Conservation (phyloP, 2,329 filamentous ascomycete genomes). For the Escovopsis sp. region DNA sequence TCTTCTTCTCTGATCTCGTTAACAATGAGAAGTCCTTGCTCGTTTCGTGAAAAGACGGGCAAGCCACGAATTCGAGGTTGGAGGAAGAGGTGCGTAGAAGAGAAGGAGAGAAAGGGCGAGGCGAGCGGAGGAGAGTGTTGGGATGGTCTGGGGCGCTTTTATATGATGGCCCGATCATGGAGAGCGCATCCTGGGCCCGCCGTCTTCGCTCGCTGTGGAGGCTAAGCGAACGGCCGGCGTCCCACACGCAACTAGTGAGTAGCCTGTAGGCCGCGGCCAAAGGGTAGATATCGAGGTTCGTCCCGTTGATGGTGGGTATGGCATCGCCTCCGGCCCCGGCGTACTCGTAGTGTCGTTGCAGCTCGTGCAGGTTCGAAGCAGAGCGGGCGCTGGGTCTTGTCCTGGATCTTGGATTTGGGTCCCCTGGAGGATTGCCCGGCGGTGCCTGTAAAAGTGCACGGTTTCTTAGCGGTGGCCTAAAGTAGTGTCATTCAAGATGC, state of each 20-base stretch:
- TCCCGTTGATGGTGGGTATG: background rate
- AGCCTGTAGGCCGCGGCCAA: background rate
- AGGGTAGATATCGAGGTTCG: background rate
- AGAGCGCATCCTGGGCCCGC: conserved; percentile 2
- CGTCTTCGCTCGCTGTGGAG: conserved; percentile 1
- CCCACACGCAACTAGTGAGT: background rate
- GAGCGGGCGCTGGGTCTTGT: too few species aligned
- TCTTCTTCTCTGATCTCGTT: conserved; percentile 3
- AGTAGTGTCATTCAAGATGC: too few species aligned
- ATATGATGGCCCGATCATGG: conserved; percentile 6
- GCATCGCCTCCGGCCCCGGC: too few species aligned
- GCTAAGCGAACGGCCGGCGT: background rate
- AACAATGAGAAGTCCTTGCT: conserved; percentile 4
- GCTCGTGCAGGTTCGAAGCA: too few species aligned
- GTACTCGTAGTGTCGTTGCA: too few species aligned
- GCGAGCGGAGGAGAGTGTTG: conserved; percentile 7
- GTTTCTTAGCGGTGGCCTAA: too few species aligned
- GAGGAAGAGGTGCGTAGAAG: conserved; percentile 10
- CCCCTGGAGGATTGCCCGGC: too few species aligned
- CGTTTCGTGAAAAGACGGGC: background rate
- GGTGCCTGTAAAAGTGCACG: too few species aligned
- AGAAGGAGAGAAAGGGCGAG: conserved; percentile 7
- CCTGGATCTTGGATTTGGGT: too few species aligned
- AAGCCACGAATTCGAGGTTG: conserved; percentile 11
- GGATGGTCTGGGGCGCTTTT: conserved; percentile 2